phyloP scores from a whole-genome alignment of 2,329 filamentous ascomycete species.

The Trichophyton schoenleinii region DNA sequence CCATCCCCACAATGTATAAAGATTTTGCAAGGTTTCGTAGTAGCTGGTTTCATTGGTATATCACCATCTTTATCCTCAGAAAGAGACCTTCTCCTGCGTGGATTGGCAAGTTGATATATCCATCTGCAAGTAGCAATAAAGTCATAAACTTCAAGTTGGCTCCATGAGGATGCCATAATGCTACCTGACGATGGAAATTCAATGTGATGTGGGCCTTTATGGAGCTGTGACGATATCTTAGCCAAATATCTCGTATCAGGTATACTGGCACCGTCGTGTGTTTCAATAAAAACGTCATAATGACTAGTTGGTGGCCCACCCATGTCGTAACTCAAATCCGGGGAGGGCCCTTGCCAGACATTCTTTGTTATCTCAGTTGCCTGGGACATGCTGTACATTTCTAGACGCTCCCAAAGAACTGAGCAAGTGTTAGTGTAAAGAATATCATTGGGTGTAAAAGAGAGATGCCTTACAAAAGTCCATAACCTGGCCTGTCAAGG shows the following conservation, averaged over 20 bases:
- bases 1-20: constrained; percentile 91
- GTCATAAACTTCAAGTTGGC: constrained; percentile 67
- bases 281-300: constrained; percentile 79
- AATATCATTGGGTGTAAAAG: constrained; percentile 1
- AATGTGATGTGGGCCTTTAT: constrained; percentile 44
- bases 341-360: constrained; percentile 80
- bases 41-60: constrained; percentile 37
- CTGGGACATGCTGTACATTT: constrained; percentile 90
- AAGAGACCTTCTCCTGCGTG: constrained; percentile 26
- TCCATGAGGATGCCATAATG: constrained; percentile 72
- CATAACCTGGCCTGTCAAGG: constrained; percentile 61
- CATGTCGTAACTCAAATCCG: constrained; percentile 33
- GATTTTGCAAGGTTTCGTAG: constrained; percentile 49
- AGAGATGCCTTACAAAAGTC: constrained; percentile 54
- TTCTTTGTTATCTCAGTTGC: constrained; percentile 81
- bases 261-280: constrained; percentile 70
- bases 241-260: constrained; percentile 56
- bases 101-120: constrained; percentile 74
- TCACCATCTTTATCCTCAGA: constrained; percentile 43
- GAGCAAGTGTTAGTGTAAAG: background rate
- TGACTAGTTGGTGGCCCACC: constrained; percentile 38
- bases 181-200: constrained; percentile 94
- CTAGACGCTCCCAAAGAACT: constrained; percentile 69
- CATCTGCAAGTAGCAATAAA: constrained; percentile 79
- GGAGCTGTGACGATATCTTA: constrained; percentile 46